Conservation (phyloP, 495 filamentous ascomycete genomes). For the Podospora didyma region DNA sequence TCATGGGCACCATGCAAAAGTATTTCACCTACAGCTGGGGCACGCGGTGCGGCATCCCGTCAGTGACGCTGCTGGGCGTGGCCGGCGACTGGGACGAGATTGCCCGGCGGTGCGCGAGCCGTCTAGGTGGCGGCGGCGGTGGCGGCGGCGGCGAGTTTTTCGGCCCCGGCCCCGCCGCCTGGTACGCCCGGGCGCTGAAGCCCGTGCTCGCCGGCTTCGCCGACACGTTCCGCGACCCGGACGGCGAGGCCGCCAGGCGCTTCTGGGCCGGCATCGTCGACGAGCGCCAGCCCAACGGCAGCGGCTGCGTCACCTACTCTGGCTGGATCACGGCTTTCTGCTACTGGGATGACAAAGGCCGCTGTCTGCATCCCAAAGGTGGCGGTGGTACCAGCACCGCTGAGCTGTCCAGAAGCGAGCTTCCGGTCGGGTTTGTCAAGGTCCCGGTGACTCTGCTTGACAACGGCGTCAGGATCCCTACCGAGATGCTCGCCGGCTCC, state of each 20-base stretch:
- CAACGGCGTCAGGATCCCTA: slow-evolving; percentile 24
- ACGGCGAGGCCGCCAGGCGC: slow-evolving; percentile 9
- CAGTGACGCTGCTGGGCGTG: slow-evolving; percentile 39
- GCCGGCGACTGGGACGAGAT: slow-evolving; percentile 37
- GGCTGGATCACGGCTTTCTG: slow-evolving; percentile 43
- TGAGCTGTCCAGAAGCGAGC: slow-evolving; percentile 25
- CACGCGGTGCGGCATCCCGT: slow-evolving; percentile 38
- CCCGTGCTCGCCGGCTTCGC: slow-evolving; percentile 34
- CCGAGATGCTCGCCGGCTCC: slow-evolving; percentile 38
- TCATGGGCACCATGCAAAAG: slow-evolving; percentile 45
- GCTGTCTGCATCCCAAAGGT: slow-evolving; percentile 25
- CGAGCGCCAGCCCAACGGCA: slow-evolving; percentile 29
- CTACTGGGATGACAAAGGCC: slow-evolving; percentile 38
- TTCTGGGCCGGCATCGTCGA: slow-evolving; percentile 38
- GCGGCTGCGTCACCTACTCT: slow-evolving; percentile 31
- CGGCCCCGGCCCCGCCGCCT: slow-evolving; percentile 28
- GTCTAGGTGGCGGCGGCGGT: slow-evolving; percentile 15
- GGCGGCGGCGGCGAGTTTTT: too few relatives aligned
- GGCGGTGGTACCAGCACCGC: slow-evolving; percentile 1
- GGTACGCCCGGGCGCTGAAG: slow-evolving; percentile 23
- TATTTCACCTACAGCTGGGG: slow-evolving; percentile 41
- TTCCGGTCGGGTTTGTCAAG: slow-evolving; percentile 36
- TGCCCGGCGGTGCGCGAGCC: slow-evolving; percentile 25
- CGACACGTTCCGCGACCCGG: slow-evolving; percentile 30
- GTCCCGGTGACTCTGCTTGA: slow-evolving; percentile 33